These are phyloP conservation scores for Gossypium stocksii DNA, from an alignment of 345 rosid species.

Conservation along the genomic window DNA sequence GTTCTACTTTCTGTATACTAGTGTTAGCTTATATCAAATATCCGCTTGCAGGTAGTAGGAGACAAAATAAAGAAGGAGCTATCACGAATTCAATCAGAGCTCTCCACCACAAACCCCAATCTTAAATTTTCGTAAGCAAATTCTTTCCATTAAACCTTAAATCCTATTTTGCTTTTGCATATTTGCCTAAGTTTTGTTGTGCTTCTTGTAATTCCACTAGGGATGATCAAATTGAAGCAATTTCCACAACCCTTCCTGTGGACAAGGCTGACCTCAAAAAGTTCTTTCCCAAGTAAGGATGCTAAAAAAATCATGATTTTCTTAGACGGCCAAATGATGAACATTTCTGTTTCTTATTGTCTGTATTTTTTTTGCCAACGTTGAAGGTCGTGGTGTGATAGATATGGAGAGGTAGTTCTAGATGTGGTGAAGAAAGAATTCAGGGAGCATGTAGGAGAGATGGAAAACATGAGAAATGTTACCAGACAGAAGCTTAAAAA, in stretches of 20 bases:
- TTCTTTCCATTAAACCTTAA: neutral
- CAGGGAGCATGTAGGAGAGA: constrained; percentile 66
- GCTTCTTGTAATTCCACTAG: constrained; percentile 28
- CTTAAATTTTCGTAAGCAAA: constrained; percentile 58
- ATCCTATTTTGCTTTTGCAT: no score
- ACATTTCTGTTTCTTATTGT: neutral
- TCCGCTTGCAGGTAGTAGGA: constrained; percentile 47
- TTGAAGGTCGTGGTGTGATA: constrained; percentile 64
- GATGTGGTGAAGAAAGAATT: constrained; percentile 74
- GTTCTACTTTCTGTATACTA: neutral
- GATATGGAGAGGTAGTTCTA: constrained; percentile 60
- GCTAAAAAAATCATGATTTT: neutral
- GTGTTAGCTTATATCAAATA: neutral
- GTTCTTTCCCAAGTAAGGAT: constrained; percentile 66
- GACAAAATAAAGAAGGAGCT: constrained; percentile 72
- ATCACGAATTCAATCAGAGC: constrained; percentile 58
- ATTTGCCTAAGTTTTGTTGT: neutral
- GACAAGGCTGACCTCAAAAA: constrained; percentile 61
- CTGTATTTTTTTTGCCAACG: neutral
- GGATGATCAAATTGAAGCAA: constrained; percentile 69
- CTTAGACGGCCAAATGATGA: neutral
- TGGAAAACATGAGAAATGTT: constrained; percentile 50
- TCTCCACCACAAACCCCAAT: constrained; percentile 47
- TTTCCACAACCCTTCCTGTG: constrained; percentile 72
- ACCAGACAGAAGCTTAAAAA: constrained; percentile 34